Conservation (phyloP, 768 basidiomycete genomes). For the Galerina sulciceps region DNA sequence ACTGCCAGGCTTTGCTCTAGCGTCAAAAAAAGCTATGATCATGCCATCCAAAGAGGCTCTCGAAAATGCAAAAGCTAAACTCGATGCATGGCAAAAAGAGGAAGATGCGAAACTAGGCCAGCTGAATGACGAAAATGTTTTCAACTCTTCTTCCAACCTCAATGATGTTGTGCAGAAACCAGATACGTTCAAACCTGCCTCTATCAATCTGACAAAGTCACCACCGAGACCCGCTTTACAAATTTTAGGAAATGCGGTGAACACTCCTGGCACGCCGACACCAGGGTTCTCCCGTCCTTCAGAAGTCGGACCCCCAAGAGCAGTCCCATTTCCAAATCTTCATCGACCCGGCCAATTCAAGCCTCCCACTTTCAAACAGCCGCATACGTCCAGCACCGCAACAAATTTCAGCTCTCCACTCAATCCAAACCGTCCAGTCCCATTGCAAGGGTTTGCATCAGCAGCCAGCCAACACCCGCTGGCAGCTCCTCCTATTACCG, state of each 20-base stretch:
- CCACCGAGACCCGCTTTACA: constrained; percentile 39
- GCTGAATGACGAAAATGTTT: constrained; percentile 25
- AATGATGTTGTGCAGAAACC: neutral
- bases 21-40: constrained; percentile 38
- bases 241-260: constrained; percentile 38
- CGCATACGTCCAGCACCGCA: constrained; percentile 12
- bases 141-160: neutral
- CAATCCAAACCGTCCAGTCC: constrained; percentile 26
- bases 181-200: constrained; percentile 24
- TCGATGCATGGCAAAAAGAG: constrained; percentile 53
- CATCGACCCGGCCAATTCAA: constrained; percentile 46
- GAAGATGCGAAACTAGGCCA: constrained; percentile 12
- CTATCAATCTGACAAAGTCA: constrained; percentile 22
- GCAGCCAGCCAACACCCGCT: constrained; percentile 37
- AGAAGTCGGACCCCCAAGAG: constrained; percentile 4
- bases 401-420: constrained; percentile 30
- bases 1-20: constrained; percentile 31
- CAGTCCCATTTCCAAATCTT: constrained; percentile 18
- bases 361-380: constrained; percentile 43
- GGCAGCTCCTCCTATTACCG: constrained; percentile 28
- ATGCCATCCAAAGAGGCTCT: constrained; percentile 59
- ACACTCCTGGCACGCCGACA: constrained; percentile 44
- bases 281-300: constrained; percentile 33
- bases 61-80: constrained; percentile 55
- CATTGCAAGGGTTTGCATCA: constrained; percentile 16